These are phyloP conservation scores for Calonectria hongkongensis DNA, from an alignment of 2,329 filamentous ascomycete genomes.

Conservation along the genomic window DNA sequence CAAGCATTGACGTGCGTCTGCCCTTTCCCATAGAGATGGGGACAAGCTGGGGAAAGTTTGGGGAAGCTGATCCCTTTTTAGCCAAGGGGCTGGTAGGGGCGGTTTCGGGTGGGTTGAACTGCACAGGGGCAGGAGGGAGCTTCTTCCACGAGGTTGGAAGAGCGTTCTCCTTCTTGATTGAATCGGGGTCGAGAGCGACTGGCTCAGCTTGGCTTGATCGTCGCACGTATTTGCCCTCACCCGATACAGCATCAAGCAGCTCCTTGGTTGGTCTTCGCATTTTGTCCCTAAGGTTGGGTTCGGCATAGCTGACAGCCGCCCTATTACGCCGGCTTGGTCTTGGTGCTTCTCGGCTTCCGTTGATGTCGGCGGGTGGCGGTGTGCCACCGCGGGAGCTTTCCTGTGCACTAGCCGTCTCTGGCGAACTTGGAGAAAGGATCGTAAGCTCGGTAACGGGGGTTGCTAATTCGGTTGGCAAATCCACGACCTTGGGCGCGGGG, in stretches of 20 bases:
- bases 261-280: slow-evolving; percentile 89
- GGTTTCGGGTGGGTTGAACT: slow-evolving; percentile 45
- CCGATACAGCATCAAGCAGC: slow-evolving; percentile 82
- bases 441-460: slow-evolving; percentile 62
- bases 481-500: slow-evolving; percentile 42
- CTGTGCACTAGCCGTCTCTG: slow-evolving; percentile 63
- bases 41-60: slow-evolving; percentile 58
- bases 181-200: slow-evolving; percentile 50
- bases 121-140: slow-evolving; percentile 45
- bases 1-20: slow-evolving; percentile 62
- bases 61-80: slow-evolving; percentile 59
- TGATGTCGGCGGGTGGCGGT: slow-evolving; percentile 76
- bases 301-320: slow-evolving; percentile 84
- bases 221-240: slow-evolving; percentile 73
- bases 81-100: slow-evolving; percentile 64
- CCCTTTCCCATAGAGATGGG: slow-evolving; percentile 62
- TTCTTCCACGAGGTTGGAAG: slow-evolving; percentile 58
- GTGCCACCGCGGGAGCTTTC: slow-evolving; percentile 69
- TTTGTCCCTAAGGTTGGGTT: slow-evolving; percentile 87
- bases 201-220: slow-evolving; percentile 62
- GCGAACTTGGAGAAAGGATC: slow-evolving; percentile 69
- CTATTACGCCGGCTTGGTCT: slow-evolving; percentile 81
- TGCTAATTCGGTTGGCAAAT: slow-evolving; percentile 47
- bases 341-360: slow-evolving; percentile 72
- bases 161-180: slow-evolving; percentile 60